A percentile compares a stretch with the other conserved stretches of the same genome.
Conservation (phyloP, 192 early-diverging fungal genomes). For the Coemansia biformis region DNA sequence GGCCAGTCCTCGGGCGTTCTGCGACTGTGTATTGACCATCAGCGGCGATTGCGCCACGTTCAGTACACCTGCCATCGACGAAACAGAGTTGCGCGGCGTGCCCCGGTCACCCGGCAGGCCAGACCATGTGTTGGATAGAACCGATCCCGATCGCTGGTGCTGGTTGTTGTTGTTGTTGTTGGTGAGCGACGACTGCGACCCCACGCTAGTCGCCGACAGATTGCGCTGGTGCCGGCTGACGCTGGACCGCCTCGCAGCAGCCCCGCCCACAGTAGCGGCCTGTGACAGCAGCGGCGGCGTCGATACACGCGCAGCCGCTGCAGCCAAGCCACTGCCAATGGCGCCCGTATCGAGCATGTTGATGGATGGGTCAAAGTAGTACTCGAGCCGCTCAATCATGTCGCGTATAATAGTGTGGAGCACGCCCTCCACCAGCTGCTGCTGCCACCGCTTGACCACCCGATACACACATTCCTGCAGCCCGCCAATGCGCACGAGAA, state of each 20-base stretch:
- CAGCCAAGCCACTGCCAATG: too few species aligned
- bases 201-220: constrained; percentile 18
- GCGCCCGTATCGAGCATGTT: constrained; percentile 7
- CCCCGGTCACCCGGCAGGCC: too few species aligned
- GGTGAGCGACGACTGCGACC: constrained; percentile 23
- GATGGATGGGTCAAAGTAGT: constrained; percentile 39
- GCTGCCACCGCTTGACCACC: constrained; percentile 30
- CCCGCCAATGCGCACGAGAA: constrained; percentile 38
- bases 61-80: neutral
- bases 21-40: neutral
- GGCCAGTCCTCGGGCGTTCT: constrained; percentile 23
- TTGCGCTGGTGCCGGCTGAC: constrained; percentile 37
- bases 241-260: constrained; percentile 13
- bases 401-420: constrained; percentile 33
- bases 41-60: constrained; percentile 19
- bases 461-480: constrained; percentile 27
- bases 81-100: neutral
- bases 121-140: constrained; percentile 18
- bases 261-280: constrained; percentile 3
- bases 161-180: neutral
- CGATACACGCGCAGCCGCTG: too few species aligned
- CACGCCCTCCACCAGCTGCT: constrained; percentile 26
- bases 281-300: neutral
- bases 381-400: constrained; percentile 44
- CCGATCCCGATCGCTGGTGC: constrained; percentile 28